These are phyloP conservation scores for Rhizopus delemar DNA, from an alignment of 371 early-diverging fungal genomes.

Conservation along the genomic window DNA sequence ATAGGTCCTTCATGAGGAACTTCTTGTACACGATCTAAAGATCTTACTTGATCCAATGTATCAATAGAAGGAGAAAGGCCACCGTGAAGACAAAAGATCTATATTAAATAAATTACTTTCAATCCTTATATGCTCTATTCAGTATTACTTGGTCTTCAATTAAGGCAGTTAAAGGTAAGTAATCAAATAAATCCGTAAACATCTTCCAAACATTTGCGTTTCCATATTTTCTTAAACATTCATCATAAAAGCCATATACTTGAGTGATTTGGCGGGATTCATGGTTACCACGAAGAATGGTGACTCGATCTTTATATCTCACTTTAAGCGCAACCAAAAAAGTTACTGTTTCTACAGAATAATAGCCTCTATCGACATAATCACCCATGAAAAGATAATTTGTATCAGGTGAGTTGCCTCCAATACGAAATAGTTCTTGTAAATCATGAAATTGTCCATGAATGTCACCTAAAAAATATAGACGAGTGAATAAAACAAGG, in stretches of 20 bases:
- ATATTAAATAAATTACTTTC: not conserved
- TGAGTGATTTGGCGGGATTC: constrained; percentile 85
- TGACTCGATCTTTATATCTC: constrained; percentile 95
- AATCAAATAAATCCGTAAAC: constrained; percentile 98
- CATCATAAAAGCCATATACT: constrained; percentile 77
- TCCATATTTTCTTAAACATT: constrained; percentile 93
- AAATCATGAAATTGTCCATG: no score
- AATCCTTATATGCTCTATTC: no score
- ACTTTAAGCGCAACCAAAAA: constrained; percentile 94
- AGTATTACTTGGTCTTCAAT: constrained; percentile 46
- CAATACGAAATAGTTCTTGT: no score
- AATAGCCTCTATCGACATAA: constrained; percentile 71
- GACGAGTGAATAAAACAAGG: constrained; percentile 27
- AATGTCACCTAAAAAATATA: no score
- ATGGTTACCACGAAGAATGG: constrained; percentile 98
- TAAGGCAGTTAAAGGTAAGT: constrained; percentile 95
- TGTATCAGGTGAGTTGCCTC: no score
- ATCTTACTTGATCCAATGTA: constrained; percentile 96
- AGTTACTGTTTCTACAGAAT: constrained; percentile 96
- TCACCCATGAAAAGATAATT: no score
- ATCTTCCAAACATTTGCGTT: constrained; percentile 98
- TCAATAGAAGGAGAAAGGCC: constrained; percentile 97
- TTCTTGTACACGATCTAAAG: constrained; percentile 97
- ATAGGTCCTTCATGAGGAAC: constrained; percentile 99
- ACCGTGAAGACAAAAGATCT: constrained; percentile 97